Percentiles rank a stretch among this genome's conserved stretches.
phyloP scores from a whole-genome alignment of 148 eudicot genomes.

The Chenopodium quinoa region DNA sequence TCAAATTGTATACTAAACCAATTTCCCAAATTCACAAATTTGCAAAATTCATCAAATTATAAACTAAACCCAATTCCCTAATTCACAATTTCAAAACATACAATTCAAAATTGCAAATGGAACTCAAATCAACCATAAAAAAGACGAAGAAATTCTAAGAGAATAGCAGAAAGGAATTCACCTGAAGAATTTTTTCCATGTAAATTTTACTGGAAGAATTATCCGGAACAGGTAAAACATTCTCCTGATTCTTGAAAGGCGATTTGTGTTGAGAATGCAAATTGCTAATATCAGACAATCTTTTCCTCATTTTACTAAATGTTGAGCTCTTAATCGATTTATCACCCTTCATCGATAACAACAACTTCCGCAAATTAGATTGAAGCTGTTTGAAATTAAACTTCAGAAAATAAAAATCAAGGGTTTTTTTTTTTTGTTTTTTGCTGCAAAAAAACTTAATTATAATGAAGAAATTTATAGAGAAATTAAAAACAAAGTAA shows the following conservation, averaged over 20 bases:
- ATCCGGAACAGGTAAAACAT: neutral
- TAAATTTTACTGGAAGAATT: conserved; percentile 34
- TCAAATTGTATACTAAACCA: neutral
- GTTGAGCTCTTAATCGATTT: conserved; percentile 50
- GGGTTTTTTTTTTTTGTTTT: neutral
- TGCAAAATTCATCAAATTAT: too few species aligned
- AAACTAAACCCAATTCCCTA: too few species aligned
- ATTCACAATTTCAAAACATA: neutral
- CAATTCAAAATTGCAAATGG: neutral
- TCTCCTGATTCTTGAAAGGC: conserved; percentile 28
- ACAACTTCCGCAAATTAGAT: conserved; percentile 5
- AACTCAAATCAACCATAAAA: neutral
- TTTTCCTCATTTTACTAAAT: conserved; percentile 45
- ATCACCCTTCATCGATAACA: conserved; percentile 22
- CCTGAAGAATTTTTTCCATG: conserved; percentile 57
- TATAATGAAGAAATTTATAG: neutral
- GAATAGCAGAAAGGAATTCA: neutral
- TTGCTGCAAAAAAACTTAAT: neutral
- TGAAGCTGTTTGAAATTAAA: neutral
- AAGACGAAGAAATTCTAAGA: neutral
- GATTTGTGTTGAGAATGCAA: conserved; percentile 46
- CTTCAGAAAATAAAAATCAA: neutral
- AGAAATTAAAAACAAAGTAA: neutral
- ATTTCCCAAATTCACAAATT: neutral
- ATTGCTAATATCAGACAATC: conserved; percentile 66